Conservation (phyloP, 306 rosid genomes). For the Malus orientalis region DNA sequence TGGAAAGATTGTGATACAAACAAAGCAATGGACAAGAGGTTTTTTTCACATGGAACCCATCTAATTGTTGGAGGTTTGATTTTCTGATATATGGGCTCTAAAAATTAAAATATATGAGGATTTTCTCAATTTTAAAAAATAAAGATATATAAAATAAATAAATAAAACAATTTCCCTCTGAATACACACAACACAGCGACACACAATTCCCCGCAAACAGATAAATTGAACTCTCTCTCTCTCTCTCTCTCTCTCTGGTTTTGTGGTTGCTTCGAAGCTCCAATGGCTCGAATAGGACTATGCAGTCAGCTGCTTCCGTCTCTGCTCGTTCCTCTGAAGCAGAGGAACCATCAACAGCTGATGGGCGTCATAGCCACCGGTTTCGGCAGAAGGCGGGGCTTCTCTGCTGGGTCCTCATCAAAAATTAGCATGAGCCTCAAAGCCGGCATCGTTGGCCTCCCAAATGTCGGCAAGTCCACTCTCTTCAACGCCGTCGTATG, state of each 20-base stretch:
- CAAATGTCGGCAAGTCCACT: conserved; percentile 94
- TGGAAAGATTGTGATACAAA: too few species aligned
- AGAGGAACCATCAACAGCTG: conserved; percentile 29
- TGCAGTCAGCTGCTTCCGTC: conserved; percentile 20
- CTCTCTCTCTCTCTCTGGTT: background rate
- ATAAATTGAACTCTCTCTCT: background rate
- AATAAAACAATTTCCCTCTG: background rate
- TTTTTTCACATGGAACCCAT: background rate
- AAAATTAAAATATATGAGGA: background rate
- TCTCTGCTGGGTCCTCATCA: conserved; percentile 53
- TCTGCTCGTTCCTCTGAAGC: conserved; percentile 54
- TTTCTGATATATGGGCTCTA: background rate
- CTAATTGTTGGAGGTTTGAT: background rate
- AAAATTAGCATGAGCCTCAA: conserved; percentile 87
- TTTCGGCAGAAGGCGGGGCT: conserved; percentile 35
- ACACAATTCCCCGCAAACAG: background rate
- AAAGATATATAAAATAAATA: background rate
- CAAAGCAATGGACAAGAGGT: background rate
- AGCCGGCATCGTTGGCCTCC: conserved; percentile 97
- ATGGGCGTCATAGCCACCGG: conserved; percentile 16
- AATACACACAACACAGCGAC: background rate
- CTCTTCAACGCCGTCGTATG: conserved; percentile 96
- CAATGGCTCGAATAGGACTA: conserved; percentile 27
- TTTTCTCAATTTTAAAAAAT: background rate
- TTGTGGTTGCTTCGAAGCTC: background rate